These are phyloP conservation scores for Diaporthe caulivora DNA, from an alignment of 2,329 filamentous ascomycete genomes.

Conservation along the genomic window DNA sequence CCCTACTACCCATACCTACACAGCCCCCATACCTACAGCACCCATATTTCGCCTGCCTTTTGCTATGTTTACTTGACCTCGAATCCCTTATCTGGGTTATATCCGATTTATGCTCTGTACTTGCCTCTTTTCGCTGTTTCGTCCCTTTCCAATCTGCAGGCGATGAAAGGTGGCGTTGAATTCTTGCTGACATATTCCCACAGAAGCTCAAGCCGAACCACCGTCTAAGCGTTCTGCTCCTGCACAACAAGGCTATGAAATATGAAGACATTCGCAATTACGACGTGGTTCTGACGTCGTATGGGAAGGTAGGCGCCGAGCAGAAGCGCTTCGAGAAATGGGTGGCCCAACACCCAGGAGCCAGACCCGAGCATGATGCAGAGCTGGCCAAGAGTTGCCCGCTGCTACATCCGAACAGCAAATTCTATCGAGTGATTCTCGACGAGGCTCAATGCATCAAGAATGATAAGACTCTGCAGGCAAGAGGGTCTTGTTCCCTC, in stretches of 20 bases:
- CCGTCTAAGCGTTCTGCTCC: constrained; percentile 74
- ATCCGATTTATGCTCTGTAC: background rate
- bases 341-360: constrained; percentile 60
- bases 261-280: constrained; percentile 73
- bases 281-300: constrained; percentile 85
- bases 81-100: background rate
- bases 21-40: too few relatives aligned
- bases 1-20: too few relatives aligned
- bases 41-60: background rate
- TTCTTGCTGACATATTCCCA: background rate
- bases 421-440: constrained; percentile 79
- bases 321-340: constrained; percentile 71
- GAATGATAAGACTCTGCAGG: constrained; percentile 74
- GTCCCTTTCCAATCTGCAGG: background rate
- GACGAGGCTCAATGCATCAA: constrained; percentile 88
- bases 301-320: constrained; percentile 77
- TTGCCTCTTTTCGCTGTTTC: background rate
- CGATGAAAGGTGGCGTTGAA: background rate
- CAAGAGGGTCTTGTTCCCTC: constrained; percentile 70
- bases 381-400: constrained; percentile 59
- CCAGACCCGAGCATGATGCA: constrained; percentile 49
- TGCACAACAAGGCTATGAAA: constrained; percentile 74
- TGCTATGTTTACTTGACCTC: background rate
- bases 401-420: constrained; percentile 69
- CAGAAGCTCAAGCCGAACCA: constrained; percentile 71